Evolutionary conservation across 768 basidiomycete species (phyloP).

Genomic region (Tulasnella calospora): DNA sequence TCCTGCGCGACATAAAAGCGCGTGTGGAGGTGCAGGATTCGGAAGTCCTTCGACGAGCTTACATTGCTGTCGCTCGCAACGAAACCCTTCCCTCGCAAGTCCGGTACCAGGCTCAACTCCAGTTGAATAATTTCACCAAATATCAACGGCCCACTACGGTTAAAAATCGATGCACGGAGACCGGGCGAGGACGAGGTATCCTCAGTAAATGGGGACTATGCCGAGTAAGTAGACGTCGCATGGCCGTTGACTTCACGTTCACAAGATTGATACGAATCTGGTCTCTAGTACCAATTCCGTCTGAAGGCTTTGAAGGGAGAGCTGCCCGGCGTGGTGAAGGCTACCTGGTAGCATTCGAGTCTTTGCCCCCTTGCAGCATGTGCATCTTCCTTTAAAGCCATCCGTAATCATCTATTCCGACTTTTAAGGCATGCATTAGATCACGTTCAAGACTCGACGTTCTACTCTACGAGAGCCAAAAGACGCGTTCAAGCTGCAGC

Average conservation of each 20-base stretch:
- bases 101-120: constrained; percentile 89
- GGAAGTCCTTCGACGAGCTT: constrained; percentile 82
- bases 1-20: constrained; percentile 27
- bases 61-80: constrained; percentile 91
- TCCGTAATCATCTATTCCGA: not conserved
- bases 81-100: constrained; percentile 80
- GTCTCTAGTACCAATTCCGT: constrained; percentile 77
- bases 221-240: constrained; percentile 48
- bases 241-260: not conserved
- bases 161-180: constrained; percentile 81
- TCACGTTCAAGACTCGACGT: not conserved
- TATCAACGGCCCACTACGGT: constrained; percentile 82
- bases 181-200: constrained; percentile 81
- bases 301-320: constrained; percentile 76
- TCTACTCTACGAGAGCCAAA: not conserved
- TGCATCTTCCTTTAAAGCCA: not conserved
- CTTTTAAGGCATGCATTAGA: not conserved
- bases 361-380: not conserved
- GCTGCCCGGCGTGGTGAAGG: constrained; percentile 82
- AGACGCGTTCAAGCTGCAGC: not conserved
- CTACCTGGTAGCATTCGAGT: constrained; percentile 63
- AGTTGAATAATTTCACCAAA: constrained; percentile 79
- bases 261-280: not conserved
- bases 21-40: constrained; percentile 49
- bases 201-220: constrained; percentile 85